Evolutionary conservation across 305 asterid species (phyloP).

Genomic region (Plantago coronopus): DNA sequence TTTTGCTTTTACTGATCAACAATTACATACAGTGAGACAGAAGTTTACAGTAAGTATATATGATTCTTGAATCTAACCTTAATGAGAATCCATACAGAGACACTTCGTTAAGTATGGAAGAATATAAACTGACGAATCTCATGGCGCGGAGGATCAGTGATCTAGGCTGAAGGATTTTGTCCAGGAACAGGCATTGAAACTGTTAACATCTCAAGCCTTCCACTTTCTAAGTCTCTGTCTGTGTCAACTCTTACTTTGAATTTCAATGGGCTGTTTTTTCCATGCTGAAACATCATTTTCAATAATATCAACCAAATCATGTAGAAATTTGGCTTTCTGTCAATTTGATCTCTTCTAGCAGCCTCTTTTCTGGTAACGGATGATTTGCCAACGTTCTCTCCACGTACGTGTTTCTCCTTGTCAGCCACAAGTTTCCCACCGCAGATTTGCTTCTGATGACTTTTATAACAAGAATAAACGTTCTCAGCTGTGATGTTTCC

Average conservation of each 20-base stretch:
- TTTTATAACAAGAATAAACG: conserved; percentile 42
- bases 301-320: conserved; percentile 55
- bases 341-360: conserved; percentile 11
- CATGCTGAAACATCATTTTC: conserved; percentile 45
- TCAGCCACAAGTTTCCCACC: conserved; percentile 1
- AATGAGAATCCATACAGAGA: background rate
- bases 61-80: background rate
- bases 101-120: background rate
- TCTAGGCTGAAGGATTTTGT: conserved; percentile 11
- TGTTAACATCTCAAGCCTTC: conserved; percentile 54
- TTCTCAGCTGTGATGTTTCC: conserved; percentile 58
- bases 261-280: conserved; percentile 52
- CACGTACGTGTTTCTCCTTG: background rate
- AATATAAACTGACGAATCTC: background rate
- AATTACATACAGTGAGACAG: too few species aligned
- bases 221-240: conserved; percentile 46
- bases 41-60: too few species aligned
- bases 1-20: too few species aligned
- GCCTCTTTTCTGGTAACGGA: background rate
- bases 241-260: conserved; percentile 46
- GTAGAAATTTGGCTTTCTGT: conserved; percentile 33
- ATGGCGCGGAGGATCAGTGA: background rate
- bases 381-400: background rate
- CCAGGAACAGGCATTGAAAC: conserved; percentile 43
- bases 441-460: conserved; percentile 18